Evolutionary conservation across 495 filamentous ascomycete genomes (phyloP), one percentile per base, ranked within the genome.

Genomic region (Annulohypoxylon moriforme): DNA sequence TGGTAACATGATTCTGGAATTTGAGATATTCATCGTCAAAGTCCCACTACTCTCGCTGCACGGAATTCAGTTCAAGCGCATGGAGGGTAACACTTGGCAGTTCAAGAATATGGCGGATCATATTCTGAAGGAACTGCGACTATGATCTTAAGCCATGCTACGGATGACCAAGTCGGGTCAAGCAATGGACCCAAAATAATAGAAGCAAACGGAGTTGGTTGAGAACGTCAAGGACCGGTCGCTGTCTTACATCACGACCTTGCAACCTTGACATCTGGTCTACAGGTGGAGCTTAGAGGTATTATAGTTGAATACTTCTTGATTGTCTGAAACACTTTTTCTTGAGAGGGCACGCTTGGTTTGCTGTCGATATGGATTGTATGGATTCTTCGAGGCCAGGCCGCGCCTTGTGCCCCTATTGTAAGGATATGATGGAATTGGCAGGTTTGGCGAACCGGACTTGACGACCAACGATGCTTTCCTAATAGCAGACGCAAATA

Each of bases 11-110:
- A 85, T 92, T 42, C 82, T 99, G 38, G 88, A 91, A 65, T 99
- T 99, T 74, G 96, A 99, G 76, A 97, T 99, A 60, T 88, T 98
- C 69, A 94, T 99, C 67, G 96, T 99, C 67, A 99, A 99, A 83
- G 93, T 99, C 33, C 96, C 96, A 25, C 81, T 99, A 55, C 91
- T 99, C 71, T 92, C 91, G 20, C 80, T 99, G 67, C 94, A 98
- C 75, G 96, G 96, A 44, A 93, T 99, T 55, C 96, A 99, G 79
- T 99, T 99, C 84, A 99, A 99, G 86, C 93, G 95, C 79, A 90
- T 98, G 49, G 89, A 93, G 29, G 97, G 96, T 5, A 93, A 94
- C 40, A 97, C 96, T 68, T 98, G 94, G 94, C 94, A 97, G 80
- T 99, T 98, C 77, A 97, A 97, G 82, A 92, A 93, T 68, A 94